A percentile compares a stretch with the other conserved stretches of the same genome.
These are phyloP conservation scores for Umbelopsis vinacea DNA, from an alignment of 192 early-diverging fungal species.

Conservation along the genomic window DNA sequence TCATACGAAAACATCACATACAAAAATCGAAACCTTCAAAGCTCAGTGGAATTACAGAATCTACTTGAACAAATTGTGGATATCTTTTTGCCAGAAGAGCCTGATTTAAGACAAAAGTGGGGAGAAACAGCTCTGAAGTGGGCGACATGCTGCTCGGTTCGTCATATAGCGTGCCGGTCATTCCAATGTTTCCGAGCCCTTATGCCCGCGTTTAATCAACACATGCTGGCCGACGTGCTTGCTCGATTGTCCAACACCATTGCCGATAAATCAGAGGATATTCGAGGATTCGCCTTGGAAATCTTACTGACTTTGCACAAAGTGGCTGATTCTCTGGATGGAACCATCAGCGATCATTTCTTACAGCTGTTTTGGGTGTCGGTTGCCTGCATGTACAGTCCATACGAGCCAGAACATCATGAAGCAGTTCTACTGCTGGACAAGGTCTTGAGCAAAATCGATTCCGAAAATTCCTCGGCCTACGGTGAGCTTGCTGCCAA, in stretches of 20 bases:
- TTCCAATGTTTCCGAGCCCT: conserved; percentile 82
- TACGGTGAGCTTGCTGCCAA: conserved; percentile 58
- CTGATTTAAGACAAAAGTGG: conserved; percentile 69
- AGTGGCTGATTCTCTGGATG: conserved; percentile 62
- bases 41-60: conserved; percentile 53
- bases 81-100: conserved; percentile 52
- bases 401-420: conserved; percentile 77
- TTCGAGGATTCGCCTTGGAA: conserved; percentile 83
- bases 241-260: conserved; percentile 76
- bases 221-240: conserved; percentile 79
- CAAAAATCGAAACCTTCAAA: conserved; percentile 48
- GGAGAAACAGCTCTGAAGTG: conserved; percentile 80
- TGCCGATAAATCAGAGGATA: conserved; percentile 73
- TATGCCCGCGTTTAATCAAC: conserved; percentile 69
- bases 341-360: conserved; percentile 60
- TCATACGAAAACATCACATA: conserved; percentile 77
- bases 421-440: conserved; percentile 72
- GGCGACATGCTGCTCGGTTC: conserved; percentile 83
- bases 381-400: conserved; percentile 71
- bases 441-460: conserved; percentile 62
- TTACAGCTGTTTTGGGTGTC: conserved; percentile 86
- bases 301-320: conserved; percentile 70
- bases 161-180: conserved; percentile 86
- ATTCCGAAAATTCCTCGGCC: conserved; percentile 29
- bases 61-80: conserved; percentile 51